Base-by-base conservation (phyloP, 805 yeast genomes). In the Ogataea chonburiensis region DNA sequence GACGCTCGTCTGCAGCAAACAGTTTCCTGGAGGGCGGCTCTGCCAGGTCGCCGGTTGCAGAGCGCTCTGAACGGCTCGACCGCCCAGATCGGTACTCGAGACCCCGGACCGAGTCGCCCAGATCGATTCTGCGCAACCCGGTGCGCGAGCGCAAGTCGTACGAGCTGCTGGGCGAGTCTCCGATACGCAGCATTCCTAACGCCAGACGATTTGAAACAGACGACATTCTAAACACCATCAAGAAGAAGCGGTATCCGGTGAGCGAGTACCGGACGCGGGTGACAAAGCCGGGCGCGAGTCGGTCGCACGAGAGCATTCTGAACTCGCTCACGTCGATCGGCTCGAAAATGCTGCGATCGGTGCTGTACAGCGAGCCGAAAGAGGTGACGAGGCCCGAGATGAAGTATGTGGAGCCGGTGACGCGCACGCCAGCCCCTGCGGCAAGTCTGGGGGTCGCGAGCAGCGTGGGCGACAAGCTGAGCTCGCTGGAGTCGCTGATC, bases 301-400 rank as follows among this genome's bases (percentile, higher is more conserved):
- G 38, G 4, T 24, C 29, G 11, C 50, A 45, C 22, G 43, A 37
- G n/a, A 49, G 58, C 2, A 19, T 57, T 11, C 26, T 55, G 14
- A 46, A 49, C 5, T 57, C 62, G 1, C 34, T 58, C 20, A 50
- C 61, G 15, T 42, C 52, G 12, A 48, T 55, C 18, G 62, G 62
- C 5, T 50, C 58, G 2, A 52, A 43, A 23, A 27, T 58, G 5
- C 38, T 58, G 7, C 44, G 50, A 11, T 55, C 61, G 1, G 55
- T 58, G 4, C 41, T 58, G 5, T 57, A 54, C 35, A 58, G 42
- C 31, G 63, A 58, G 35, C 8, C 12, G 17, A 15, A 20, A 16
- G 26, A 40, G 10, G 5, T 20, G 22, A 7, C 22, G 10, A n/a
- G n/a, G n/a, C 10, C 22, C 22, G 22, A 19, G 10, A 19, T 7